Base-by-base conservation (phyloP, 257 asterid genomes). In the Nicotiana attenuata region DNA sequence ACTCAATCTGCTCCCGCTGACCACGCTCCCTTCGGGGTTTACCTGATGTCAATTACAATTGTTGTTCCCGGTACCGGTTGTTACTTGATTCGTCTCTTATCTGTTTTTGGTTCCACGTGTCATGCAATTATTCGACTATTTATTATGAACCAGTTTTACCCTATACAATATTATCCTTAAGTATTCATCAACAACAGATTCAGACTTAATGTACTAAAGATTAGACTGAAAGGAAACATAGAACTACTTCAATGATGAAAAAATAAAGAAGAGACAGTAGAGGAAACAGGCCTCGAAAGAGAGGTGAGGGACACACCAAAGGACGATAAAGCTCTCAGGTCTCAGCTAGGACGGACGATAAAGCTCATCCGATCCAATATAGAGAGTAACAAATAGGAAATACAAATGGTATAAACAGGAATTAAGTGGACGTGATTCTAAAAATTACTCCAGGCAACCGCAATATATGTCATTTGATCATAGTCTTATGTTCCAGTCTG, bases 401-500 rank as follows among this genome's bases (percentile, higher is more conserved):
- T 68, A 71, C 14, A 5, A 38, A n/a, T 31, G 22, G 24, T 65
- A 52, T 52, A 65, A 31, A n/a, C 16, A 64, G 41, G 24, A 65
- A 16, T 7, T 65, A 17, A 65, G 50, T 1, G 10, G 22, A 3
- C 19, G 76, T 8, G 8, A 33, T 33, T 19, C 35, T 33, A 10
- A 9, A 66, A 33, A 3, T 3, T 31, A 33, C 52, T 31, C 45
- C 52, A 66, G 75, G 24, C 3, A 65, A 16, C 75, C 22, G 31
- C 15, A 29, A 53, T 66, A 31, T 38, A 20, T 20, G 22, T 71
- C 47, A 7, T 41, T 69, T 69, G 78, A 41, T 71, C 2, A 3
- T 1, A 22, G 60, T 7, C 61, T 73, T 89, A 88, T 95, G 99
- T 85, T 95, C 98, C 1, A 98, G 96, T 55, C 88, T 84, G 68